phyloP scores from a whole-genome alignment of 129 eudicot genomes.

The Flaveria bidentis region DNA sequence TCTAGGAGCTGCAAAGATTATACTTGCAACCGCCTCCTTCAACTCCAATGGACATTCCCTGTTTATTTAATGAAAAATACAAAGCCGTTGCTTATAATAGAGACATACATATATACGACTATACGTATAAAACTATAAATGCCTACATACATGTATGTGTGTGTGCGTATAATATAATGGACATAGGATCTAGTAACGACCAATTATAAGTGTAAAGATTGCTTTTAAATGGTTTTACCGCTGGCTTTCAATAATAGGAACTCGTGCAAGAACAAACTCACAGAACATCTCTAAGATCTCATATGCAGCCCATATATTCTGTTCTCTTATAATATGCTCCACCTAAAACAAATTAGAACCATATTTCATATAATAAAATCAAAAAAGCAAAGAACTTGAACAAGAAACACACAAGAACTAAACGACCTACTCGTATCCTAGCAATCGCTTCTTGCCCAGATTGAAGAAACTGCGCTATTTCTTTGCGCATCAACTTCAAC shows the following conservation, averaged over 20 bases:
- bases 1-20: slow-evolving; percentile 93
- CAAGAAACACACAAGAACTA: neutral
- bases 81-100: neutral
- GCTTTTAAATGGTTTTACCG: slow-evolving; percentile 43
- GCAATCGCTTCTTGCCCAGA: slow-evolving; percentile 96
- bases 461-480: slow-evolving; percentile 87
- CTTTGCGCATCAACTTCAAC: slow-evolving; percentile 85
- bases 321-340: slow-evolving; percentile 94
- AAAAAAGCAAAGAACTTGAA: slow-evolving; percentile 14
- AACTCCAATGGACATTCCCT: slow-evolving; percentile 96
- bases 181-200: no score
- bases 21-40: slow-evolving; percentile 93
- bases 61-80: slow-evolving; percentile 9
- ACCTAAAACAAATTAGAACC: slow-evolving; percentile 47
- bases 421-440: slow-evolving; percentile 65
- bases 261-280: slow-evolving; percentile 91
- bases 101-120: no score
- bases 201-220: neutral
- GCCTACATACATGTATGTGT: neutral
- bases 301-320: slow-evolving; percentile 88
- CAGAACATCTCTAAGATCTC: slow-evolving; percentile 93
- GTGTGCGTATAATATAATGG: no score
- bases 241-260: slow-evolving; percentile 94
- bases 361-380: neutral
- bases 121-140: no score